Conservation (phyloP, 73 alveolate genomes). For the Tetrahymena elliotti region DNA sequence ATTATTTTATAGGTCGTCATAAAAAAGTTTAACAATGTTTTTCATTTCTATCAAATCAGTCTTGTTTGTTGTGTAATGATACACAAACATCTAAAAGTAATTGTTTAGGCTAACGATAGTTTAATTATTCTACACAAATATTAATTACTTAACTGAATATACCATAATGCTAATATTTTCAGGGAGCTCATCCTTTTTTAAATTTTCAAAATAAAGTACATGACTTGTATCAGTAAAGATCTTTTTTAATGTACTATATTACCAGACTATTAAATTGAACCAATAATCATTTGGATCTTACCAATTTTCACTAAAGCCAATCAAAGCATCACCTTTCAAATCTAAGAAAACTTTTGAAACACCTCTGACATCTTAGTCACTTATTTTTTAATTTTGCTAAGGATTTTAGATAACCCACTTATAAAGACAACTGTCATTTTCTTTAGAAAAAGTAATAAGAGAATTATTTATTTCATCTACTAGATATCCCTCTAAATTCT, state of each 20-base stretch:
- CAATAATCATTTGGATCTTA: not conserved
- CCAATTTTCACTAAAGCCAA: not conserved
- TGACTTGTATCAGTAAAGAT: not conserved
- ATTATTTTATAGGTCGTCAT: not conserved
- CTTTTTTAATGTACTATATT: not conserved
- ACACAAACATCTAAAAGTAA: not conserved
- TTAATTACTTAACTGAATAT: not conserved
- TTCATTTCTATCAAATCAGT: not conserved
- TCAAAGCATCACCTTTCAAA: not conserved
- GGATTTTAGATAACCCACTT: not conserved
- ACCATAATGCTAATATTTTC: not conserved
- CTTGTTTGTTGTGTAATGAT: not conserved
- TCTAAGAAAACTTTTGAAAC: not conserved
- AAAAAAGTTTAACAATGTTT: not conserved
- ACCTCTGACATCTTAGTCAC: not conserved
- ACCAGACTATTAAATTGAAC: not conserved
- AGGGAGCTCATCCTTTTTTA: not conserved
- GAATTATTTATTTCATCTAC: not conserved
- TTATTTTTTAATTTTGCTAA: not conserved
- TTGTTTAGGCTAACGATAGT: not conserved
- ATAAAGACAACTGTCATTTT: not conserved
- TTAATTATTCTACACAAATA: not conserved
- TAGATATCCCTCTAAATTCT: not conserved
- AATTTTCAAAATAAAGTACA: not conserved
- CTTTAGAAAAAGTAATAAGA: not conserved